A percentile compares a stretch with the other conserved stretches of the same genome.
These are phyloP conservation scores for Chrysoporthe puriensis DNA, from an alignment of 2,329 filamentous ascomycete species.

Conservation along the genomic window DNA sequence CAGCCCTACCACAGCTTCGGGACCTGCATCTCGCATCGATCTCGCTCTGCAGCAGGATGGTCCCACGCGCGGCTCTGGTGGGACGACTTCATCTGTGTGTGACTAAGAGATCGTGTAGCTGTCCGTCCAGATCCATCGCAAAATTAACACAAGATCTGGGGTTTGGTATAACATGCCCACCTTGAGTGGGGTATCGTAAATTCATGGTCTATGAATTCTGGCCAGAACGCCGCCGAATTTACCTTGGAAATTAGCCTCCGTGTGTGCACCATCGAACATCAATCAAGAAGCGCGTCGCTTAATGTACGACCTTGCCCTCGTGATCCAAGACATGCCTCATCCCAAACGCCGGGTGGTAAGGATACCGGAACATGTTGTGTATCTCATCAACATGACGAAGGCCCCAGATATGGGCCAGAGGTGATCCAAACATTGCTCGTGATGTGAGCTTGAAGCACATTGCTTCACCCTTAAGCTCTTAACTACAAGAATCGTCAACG, in stretches of 20 bases:
- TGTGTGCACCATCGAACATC: not conserved
- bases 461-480: not conserved
- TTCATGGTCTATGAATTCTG: not conserved
- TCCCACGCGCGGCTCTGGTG: too few species aligned
- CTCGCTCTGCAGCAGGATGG: not conserved
- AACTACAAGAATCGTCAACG: not conserved
- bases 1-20: not conserved
- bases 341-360: not conserved
- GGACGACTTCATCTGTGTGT: not conserved
- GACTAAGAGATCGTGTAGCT: not conserved
- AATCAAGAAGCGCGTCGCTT: not conserved
- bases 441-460: not conserved
- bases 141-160: not conserved
- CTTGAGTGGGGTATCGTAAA: not conserved
- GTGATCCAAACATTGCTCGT: not conserved
- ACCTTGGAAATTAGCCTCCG: too few species aligned
- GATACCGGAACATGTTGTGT: not conserved
- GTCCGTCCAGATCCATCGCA: not conserved
- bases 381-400: too few species aligned
- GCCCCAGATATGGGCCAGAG: too few species aligned
- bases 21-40: slow-evolving; percentile 12
- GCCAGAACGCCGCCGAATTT: not conserved
- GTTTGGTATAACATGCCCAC: too few species aligned
- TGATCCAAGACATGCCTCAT: not conserved
- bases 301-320: not conserved